A percentile compares a stretch with the other conserved stretches of the same genome.
Evolutionary conservation across 345 rosid species (phyloP).

Genomic region (Murraya paniculata): DNA sequence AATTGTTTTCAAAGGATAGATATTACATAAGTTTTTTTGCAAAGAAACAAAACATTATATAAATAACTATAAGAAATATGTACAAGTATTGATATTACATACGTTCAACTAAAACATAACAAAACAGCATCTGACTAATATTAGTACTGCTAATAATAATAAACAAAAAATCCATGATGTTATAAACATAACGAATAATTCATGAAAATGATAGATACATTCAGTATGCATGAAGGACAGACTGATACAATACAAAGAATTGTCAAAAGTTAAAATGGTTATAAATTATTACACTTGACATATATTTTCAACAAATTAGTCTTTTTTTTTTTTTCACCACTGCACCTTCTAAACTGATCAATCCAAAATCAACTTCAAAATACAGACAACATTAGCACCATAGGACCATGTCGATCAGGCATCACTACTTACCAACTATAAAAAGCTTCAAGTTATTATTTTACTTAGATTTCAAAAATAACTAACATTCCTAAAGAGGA

Average conservation of each 20-base stretch:
- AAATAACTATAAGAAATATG: too few relatives aligned
- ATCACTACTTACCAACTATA: not conserved
- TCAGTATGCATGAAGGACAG: not conserved
- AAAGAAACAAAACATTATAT: too few relatives aligned
- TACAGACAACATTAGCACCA: not conserved
- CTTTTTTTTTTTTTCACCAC: not conserved
- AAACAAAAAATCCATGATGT: not conserved
- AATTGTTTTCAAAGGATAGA: not conserved
- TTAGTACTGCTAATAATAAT: not conserved
- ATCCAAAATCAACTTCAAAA: not conserved
- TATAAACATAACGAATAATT: not conserved
- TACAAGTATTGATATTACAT: not conserved
- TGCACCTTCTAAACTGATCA: not conserved
- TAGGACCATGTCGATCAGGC: not conserved
- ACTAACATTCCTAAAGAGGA: not conserved
- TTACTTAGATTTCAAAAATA: not conserved
- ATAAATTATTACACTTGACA: not conserved
- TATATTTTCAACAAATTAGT: not conserved
- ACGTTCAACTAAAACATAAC: not conserved
- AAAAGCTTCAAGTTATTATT: not conserved
- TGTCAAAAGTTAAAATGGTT: not conserved
- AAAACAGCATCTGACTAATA: not conserved
- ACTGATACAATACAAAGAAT: not conserved
- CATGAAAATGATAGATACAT: not conserved
- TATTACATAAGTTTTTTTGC: not conserved